These are phyloP conservation scores for Boletus reticuloceps DNA, from an alignment of 768 basidiomycete species.

Conservation along the genomic window DNA sequence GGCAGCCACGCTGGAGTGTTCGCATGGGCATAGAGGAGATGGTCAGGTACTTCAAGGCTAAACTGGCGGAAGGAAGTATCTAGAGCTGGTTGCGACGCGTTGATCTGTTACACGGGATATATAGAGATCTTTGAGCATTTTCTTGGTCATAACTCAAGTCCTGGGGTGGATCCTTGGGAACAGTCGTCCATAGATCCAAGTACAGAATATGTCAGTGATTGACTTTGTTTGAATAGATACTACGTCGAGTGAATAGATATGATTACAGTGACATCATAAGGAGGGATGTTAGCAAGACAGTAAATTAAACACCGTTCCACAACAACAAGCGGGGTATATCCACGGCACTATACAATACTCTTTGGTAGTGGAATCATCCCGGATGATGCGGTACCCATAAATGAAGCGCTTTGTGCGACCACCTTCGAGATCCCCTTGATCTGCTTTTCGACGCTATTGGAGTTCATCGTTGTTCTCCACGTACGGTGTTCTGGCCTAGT, in stretches of 20 bases:
- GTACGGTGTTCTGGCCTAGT: constrained; percentile 40
- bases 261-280: constrained; percentile 14
- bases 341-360: background rate
- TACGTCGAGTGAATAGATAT: background rate
- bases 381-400: constrained; percentile 11
- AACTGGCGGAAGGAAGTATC: constrained; percentile 81
- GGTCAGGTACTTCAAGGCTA: constrained; percentile 89
- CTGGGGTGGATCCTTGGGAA: background rate
- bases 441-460: constrained; percentile 45
- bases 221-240: constrained; percentile 10
- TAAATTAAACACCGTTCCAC: constrained; percentile 16
- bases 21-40: constrained; percentile 94
- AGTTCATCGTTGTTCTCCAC: constrained; percentile 38
- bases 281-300: constrained; percentile 6
- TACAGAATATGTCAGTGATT: constrained; percentile 9
- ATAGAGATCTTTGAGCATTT: background rate
- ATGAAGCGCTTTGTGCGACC: constrained; percentile 29
- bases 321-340: background rate
- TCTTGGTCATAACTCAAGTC: background rate
- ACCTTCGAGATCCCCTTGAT: constrained; percentile 56
- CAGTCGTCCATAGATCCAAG: constrained; percentile 13
- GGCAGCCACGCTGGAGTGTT: constrained; percentile 94
- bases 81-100: constrained; percentile 29
- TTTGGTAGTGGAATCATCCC: constrained; percentile 11
- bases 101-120: background rate